Evolutionary conservation across 164 flowering plant species (phyloP).

Genomic region (Vitis rupestris): DNA sequence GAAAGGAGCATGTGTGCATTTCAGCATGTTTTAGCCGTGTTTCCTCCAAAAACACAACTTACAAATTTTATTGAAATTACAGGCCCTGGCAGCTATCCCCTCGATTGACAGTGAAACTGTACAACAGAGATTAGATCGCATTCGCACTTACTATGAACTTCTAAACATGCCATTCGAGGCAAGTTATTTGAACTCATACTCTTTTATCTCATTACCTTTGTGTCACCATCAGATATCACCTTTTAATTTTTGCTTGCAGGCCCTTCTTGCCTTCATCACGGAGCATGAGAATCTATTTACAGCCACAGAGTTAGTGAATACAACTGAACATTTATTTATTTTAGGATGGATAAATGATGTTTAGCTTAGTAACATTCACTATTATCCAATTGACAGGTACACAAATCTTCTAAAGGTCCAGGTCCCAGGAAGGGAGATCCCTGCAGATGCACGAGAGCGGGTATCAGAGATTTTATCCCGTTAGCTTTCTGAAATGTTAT

Average conservation of each 20-base stretch:
- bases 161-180: conserved; percentile 96
- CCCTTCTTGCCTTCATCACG: conserved; percentile 82
- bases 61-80: conserved; percentile 15
- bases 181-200: conserved; percentile 14
- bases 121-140: conserved; percentile 84
- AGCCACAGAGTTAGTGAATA: conserved; percentile 71
- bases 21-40: neutral
- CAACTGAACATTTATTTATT: neutral
- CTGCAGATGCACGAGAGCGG: conserved; percentile 70
- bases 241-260: conserved; percentile 45
- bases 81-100: conserved; percentile 98
- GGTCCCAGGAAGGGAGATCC: conserved; percentile 95
- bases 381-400: conserved; percentile 55
- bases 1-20: no score
- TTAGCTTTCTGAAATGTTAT: conserved; percentile 15
- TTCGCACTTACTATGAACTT: conserved; percentile 89
- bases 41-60: neutral
- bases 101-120: conserved; percentile 84
- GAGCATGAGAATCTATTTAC: conserved; percentile 84
- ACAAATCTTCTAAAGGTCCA: conserved; percentile 73
- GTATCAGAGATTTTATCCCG: conserved; percentile 61
- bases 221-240: neutral
- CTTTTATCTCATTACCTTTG: neutral
- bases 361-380: neutral
- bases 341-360: neutral